Base-by-base conservation (phyloP, 805 yeast species). In the Wickerhamomyces bisporus region DNA sequence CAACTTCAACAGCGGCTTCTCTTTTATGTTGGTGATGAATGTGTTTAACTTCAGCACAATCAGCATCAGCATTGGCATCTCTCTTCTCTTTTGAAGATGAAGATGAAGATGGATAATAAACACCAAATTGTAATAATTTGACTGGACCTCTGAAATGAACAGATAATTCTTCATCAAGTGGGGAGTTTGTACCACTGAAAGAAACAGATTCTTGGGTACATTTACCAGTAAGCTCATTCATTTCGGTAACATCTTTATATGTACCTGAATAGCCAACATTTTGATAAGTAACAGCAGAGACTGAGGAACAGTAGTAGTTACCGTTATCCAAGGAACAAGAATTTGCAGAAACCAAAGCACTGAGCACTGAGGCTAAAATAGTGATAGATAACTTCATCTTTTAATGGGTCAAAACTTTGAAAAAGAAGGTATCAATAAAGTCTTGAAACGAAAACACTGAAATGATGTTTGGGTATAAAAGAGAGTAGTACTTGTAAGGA, bases 81-180 rank as follows among this genome's bases (percentile, higher is more conserved):
- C 71, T 71, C 53, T 67, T 70, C 45, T 66, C 60, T 49, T 66
- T 60, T 36, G 62, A 43, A 21, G 64, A 45, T 29, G 70, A 53
- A 30, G 68, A 52, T n/a, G 71, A 49, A 19, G 75, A 57, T 47
- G 86, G 89, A 55, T 81, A 79, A 72, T 89, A 93, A 39, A 86
- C 96, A 62, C 89, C 97, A 58, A 93, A 87, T 66, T 86, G 86
- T 56, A 70, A 66, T 58, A 87, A 76, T 58, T 76, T 72, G 51
- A 87, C 57, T 26, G 96, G 96, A 53, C 96, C 96, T 71, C 96
- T 81, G 71, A 86, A 83, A 63, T 87, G 95, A 42, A 87, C 79
- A 26, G 94, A 80, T 44, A 87, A 66, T 63, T 87, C 95, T 69
- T 86, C 93, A 62, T 86, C 82, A 45, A 87, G 70, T 28, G 96